These are phyloP conservation scores for Phycomyces nitens DNA, from an alignment of 192 early-diverging fungal species.

Conservation along the genomic window DNA sequence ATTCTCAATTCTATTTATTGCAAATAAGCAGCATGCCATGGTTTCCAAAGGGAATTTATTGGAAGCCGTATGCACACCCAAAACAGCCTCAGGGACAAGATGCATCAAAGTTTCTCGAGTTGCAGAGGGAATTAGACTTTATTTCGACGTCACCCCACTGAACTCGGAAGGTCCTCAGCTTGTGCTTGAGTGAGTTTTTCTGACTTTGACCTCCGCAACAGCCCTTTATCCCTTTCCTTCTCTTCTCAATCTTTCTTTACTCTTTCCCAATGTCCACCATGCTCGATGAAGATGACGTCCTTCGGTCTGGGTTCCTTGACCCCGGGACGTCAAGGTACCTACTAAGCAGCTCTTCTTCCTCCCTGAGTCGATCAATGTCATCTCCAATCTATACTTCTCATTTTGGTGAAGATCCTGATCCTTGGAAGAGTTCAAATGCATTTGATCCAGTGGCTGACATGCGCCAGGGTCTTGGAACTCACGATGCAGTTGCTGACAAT, in stretches of 20 bases:
- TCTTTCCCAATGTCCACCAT: background rate
- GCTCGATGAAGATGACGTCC: background rate
- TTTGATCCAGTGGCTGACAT: conserved; percentile 7
- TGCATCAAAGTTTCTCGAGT: too few species aligned
- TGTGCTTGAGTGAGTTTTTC: too few species aligned
- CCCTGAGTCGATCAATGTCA: conserved; percentile 3
- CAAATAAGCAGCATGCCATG: too few species aligned
- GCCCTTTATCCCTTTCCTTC: background rate
- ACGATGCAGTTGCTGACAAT: background rate
- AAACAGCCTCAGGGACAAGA: too few species aligned
- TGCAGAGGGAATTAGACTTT: too few species aligned
- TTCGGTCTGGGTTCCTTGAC: conserved; percentile 1
- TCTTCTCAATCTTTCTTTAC: background rate
- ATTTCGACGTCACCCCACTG: too few species aligned
- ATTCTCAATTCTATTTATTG: too few species aligned
- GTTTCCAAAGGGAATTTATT: too few species aligned
- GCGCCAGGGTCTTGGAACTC: background rate
- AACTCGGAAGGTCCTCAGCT: too few species aligned
- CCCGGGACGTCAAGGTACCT: background rate
- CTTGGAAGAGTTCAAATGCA: conserved; percentile 13
- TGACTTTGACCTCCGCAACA: too few species aligned
- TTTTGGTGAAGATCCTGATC: conserved; percentile 22
- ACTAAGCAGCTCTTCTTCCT: background rate
- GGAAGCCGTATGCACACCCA: too few species aligned
- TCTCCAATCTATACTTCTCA: conserved; percentile 10